Base-by-base conservation (phyloP, 176 grass and related monocot genomes). In the Panicum miliaceum region DNA sequence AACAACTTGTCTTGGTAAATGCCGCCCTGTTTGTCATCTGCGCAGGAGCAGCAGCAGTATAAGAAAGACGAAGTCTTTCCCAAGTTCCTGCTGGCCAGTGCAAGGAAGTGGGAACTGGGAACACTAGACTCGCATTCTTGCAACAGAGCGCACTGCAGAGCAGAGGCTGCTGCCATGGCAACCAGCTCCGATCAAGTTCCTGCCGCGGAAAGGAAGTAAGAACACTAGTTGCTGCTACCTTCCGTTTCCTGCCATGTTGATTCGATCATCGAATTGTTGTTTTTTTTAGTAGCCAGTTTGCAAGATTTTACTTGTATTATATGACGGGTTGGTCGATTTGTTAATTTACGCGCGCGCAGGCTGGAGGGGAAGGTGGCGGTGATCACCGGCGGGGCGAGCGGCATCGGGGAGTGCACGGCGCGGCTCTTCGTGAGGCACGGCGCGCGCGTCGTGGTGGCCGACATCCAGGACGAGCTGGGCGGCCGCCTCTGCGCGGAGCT, bases 351-450 rank as follows among this genome's bases (percentile, higher is more conserved):
- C 26, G 23, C 14, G 46, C 23, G 15, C 37, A 92, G 90, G 80
- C 45, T 92, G 68, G 87, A 60, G 25, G 84, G 87, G 54, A 89
- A 92, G 84, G 91, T 92, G 59, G 91, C 87, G 20, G 6, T 87
- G 68, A 90, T 92, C 84, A 92, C 91, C 10, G 91, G 91, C 63
- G 91, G 87, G 0, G 86, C 90, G 32, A 86, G 86, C 50, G 90
- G 90, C 32, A 92, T 92, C 72, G 90, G 90, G 13, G 84, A 63
- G 84, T n/a, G 34, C 80, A 90, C 84, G 48, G 91, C 87, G 42
- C 87, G 75, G 13, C 83, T 92, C 64, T 92, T 89, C 73, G 83
- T 83, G 52, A 18, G 5, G 79, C 79, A 90, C 80, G 87, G 91
- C 20, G 87, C 87, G 60, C 75, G 80, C 68, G 71, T 89, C 2